A percentile compares a stretch with the other conserved stretches of the same genome.
Evolutionary conservation across 352 stramenopile genomes (phyloP).

Genomic region (Pythium brachiatum): DNA sequence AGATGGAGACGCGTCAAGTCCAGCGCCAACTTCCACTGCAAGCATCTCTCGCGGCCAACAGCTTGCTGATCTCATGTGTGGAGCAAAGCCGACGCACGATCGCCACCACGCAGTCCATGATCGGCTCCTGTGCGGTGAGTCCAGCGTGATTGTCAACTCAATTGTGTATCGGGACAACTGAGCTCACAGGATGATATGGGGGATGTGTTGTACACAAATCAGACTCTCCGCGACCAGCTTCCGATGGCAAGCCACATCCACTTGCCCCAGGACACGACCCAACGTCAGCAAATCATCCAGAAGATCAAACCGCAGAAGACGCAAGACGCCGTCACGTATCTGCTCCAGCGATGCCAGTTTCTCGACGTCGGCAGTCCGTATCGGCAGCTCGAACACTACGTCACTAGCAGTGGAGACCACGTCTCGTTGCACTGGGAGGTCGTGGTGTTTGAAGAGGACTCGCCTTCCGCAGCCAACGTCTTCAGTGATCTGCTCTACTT

Average conservation of each 20-base stretch:
- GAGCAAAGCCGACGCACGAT: neutral
- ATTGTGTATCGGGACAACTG: too few species aligned
- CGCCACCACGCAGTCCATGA: neutral
- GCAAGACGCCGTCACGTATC: conserved; percentile 3
- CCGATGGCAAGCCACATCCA: conserved; percentile 9
- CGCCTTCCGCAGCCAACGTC: neutral
- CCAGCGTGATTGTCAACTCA: neutral
- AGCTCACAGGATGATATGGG: too few species aligned
- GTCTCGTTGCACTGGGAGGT: conserved; percentile 4
- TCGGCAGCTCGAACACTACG: neutral
- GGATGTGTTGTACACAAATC: too few species aligned
- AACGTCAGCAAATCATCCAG: conserved; percentile 10
- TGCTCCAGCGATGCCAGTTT: conserved; percentile 6
- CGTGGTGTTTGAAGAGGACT: neutral
- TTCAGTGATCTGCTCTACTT: conserved; percentile 12
- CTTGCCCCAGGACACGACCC: neutral
- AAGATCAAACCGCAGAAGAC: conserved; percentile 5
- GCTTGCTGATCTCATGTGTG: neutral
- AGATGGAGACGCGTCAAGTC: neutral
- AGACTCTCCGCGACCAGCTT: neutral
- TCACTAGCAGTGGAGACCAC: neutral
- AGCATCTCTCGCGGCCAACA: neutral
- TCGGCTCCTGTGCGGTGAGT: neutral
- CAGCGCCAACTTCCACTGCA: neutral
- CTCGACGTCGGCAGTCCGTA: neutral